These are phyloP conservation scores for Eucalyptus pauciflora DNA, from an alignment of 345 rosid species.

Conservation along the genomic window DNA sequence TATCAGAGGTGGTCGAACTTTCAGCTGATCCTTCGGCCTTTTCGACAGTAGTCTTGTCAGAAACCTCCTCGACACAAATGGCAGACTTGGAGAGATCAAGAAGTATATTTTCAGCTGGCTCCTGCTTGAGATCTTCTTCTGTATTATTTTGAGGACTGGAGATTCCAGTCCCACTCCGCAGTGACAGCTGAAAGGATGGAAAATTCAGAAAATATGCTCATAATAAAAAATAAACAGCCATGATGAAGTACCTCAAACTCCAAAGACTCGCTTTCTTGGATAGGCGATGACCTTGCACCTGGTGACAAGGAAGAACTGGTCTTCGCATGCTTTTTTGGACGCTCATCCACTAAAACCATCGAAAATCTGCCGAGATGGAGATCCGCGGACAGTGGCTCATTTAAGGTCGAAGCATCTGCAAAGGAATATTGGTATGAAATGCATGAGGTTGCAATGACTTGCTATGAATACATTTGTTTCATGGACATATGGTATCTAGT, in stretches of 20 bases:
- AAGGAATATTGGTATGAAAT: neutral
- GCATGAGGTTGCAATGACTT: neutral
- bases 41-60: neutral
- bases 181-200: neutral
- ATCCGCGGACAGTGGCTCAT: neutral
- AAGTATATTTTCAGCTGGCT: slow-evolving; percentile 2
- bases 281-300: neutral
- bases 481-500: neutral
- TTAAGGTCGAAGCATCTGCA: slow-evolving; percentile 1
- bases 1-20: slow-evolving; percentile 4
- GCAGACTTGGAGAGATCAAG: slow-evolving; percentile 7
- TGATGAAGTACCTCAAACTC: slow-evolving; percentile 4
- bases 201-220: neutral
- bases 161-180: neutral
- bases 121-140: neutral
- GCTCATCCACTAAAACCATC: neutral
- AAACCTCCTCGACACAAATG: slow-evolving; percentile 1
- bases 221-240: neutral
- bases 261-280: neutral
- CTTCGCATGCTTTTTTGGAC: neutral
- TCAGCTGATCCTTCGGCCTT: slow-evolving; percentile 5
- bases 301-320: neutral
- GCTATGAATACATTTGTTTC: neutral
- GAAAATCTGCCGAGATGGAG: neutral
- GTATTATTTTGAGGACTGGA: neutral